Base-by-base conservation (phyloP, 495 filamentous ascomycete genomes). In the Melanomma pulvis-pyrius region DNA sequence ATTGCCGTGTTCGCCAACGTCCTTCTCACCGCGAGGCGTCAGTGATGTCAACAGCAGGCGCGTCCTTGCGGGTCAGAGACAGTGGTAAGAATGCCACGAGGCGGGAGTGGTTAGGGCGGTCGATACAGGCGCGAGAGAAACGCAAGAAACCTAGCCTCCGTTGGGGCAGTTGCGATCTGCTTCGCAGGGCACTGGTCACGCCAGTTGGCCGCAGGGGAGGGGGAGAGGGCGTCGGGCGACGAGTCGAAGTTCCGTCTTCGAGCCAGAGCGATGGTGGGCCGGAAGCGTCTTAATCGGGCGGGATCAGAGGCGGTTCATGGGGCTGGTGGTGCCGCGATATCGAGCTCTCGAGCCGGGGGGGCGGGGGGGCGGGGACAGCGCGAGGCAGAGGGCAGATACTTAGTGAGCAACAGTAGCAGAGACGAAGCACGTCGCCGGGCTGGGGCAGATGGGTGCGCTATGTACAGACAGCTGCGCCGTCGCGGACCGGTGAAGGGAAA, bases 81-180 rank as follows among this genome's bases (percentile, higher is more conserved):
- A 15, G 15, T 25, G 49, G 44, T 17, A 61, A 53, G 54, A 58
- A 25, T 61, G 48, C 26, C 46, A 52, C 39, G 47, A 4, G 51
- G n/a, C 48, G 21, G 55, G 32, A 1, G 28, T 21, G 61, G 73
- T 83, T 84, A 86, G 57, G 84, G 84, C 59, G 84, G 84, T 73
- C 82, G 80, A 74, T 82, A 82, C 70, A 84, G 78, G 61, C 80
- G 76, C 69, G 82, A 79, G 61, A 86, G 80, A 73, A 83, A 84
- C 71, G 79, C 76, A 70, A 83, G 81, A 70, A 80, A 82, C 72
- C 77, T 79, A 52, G 76, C 77, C 71, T 84, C 80, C 69, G 73
- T 75, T 61, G 82, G 76, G 58, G 76, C 73, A 44, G 67, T 61
- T 22, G 54, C 54, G 13, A 68, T 61, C 41, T 57, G 56, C 46